phyloP scores from a whole-genome alignment of 148 eudicot genomes.

The Vaccinium vitisidaea region DNA sequence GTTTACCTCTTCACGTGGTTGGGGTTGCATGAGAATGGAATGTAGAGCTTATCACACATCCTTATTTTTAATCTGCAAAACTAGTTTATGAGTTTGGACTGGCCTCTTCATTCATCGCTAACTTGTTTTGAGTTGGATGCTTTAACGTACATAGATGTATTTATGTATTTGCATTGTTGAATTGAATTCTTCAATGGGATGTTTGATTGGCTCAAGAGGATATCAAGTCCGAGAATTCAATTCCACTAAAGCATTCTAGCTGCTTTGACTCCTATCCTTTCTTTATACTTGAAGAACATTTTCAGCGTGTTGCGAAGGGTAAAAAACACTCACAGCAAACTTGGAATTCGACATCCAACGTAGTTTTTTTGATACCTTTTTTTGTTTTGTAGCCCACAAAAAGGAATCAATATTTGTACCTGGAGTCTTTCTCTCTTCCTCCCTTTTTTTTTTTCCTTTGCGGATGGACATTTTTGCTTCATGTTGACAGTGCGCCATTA shows the following conservation, averaged over 20 bases:
- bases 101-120: not conserved
- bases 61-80: not conserved
- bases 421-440: not conserved
- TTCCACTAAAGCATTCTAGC: not conserved
- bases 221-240: not conserved
- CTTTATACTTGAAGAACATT: not conserved
- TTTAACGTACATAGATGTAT: not conserved
- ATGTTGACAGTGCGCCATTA: constrained; percentile 73
- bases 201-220: not conserved
- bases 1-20: not conserved
- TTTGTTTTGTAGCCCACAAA: not conserved
- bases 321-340: not conserved
- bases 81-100: not conserved
- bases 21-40: not conserved
- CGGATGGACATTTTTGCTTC: constrained; percentile 10
- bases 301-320: not conserved
- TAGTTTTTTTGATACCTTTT: not conserved
- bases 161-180: not conserved
- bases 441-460: not conserved
- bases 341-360: not conserved
- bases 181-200: not conserved
- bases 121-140: not conserved
- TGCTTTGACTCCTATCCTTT: not conserved
- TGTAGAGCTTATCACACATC: not conserved
- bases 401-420: not conserved